Base-by-base conservation (phyloP, 2,329 filamentous ascomycete species). In the Penicillium thymicola region DNA sequence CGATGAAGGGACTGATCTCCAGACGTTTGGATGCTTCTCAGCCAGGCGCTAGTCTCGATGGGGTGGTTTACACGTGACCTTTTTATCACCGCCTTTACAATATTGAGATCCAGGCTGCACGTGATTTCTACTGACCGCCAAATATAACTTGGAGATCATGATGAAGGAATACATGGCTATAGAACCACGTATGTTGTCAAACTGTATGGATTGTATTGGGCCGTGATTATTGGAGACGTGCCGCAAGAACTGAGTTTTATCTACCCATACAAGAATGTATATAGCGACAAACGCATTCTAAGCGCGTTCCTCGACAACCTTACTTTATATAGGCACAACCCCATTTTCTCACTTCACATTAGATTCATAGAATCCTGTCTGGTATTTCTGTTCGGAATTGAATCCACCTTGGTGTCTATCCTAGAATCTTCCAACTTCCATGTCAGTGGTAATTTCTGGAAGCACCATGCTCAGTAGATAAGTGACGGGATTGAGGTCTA, bases 21-120 rank as follows among this genome's bases (percentile, higher is more conserved):
- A 50, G 57, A 49, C 67, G 70, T 66, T 70, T 70, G 65, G 67
- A 67, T 62, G 64, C 65, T 64, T 59, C 59, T 50, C 55, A 61
- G 62, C 63, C 63, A 59, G 45, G 54, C 63, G 54, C 67, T 65
- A 65, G 59, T 46, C 51, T 41, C 37, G 40, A 62, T 65, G 1
- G 7, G 48, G 58, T 16, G 25, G 5, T 0, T 0, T 2, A 51
- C 69, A 72, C 66, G 68, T 71, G 67, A 59, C 41, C 41, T 4
- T 2, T 3, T 0, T 1, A 5, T 46, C 54, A 55, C 54, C 54
- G 54, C 54, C 48, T 28, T 8, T 23, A 5, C 10, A 30, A 42
- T 45, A 32, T 45, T 18, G n/a, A 13, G 5, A 5, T 46, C 13
- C 8, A 34, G 4, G 4, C 7, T 5, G 5, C 28, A 23, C 43